A percentile compares a stretch with the other conserved stretches of the same genome.
Evolutionary conservation across 176 grass and related monocot genomes (phyloP).

Genomic region (Saccharum spontaneum): DNA sequence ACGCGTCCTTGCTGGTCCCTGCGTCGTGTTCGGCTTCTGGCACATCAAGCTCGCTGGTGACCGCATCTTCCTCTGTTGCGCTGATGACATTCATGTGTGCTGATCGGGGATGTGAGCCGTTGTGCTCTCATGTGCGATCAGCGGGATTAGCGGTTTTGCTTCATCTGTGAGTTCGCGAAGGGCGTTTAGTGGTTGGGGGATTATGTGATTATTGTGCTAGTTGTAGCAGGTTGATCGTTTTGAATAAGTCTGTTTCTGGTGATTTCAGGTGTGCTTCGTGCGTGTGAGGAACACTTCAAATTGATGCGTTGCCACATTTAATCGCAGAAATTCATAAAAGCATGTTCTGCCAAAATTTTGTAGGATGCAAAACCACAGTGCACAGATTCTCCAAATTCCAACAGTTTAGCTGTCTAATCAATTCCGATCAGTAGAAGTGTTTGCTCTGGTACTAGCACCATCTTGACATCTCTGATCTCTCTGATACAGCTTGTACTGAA

Average conservation of each 20-base stretch:
- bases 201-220: not conserved
- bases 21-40: too few species aligned
- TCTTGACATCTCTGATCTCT: not conserved
- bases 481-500: constrained; percentile 9
- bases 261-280: not conserved
- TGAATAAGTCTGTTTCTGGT: not conserved
- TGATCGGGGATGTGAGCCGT: not conserved
- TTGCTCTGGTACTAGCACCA: not conserved
- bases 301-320: not conserved
- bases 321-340: not conserved
- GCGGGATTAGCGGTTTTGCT: not conserved
- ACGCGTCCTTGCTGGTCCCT: too few species aligned
- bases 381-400: not conserved
- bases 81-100: too few species aligned
- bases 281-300: not conserved
- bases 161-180: not conserved
- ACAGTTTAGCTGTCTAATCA: not conserved
- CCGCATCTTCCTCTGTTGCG: too few species aligned
- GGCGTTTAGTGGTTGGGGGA: not conserved
- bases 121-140: not conserved
- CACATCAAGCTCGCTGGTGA: too few species aligned
- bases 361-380: not conserved
- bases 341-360: not conserved
- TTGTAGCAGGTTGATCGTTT: not conserved
- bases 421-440: not conserved